Evolutionary conservation across 805 yeast genomes (phyloP).

Genomic region (Candida germanica): DNA sequence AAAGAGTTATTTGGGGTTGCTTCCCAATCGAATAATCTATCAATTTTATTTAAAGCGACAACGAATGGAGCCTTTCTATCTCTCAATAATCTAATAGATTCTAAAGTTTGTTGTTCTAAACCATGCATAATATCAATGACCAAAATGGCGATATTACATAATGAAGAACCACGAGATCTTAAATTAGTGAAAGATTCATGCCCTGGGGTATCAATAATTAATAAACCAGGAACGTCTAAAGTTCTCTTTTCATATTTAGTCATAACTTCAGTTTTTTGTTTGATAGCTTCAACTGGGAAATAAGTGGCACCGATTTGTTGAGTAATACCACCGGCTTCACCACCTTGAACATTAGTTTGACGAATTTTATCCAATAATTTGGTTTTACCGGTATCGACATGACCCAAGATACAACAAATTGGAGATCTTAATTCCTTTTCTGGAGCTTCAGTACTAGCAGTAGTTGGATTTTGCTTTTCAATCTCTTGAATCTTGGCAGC

Average conservation of each 20-base stretch:
- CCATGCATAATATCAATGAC: constrained; percentile 99
- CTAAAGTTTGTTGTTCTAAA: constrained; percentile 95
- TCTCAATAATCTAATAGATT: constrained; percentile 85
- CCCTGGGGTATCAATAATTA: constrained; percentile 98
- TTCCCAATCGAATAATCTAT: constrained; percentile 96
- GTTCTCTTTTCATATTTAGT: constrained; percentile 76
- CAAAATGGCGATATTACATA: constrained; percentile 98
- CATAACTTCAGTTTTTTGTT: constrained; percentile 90
- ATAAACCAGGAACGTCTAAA: constrained; percentile 94
- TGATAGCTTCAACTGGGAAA: constrained; percentile 94
- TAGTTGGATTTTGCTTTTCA: constrained; percentile 17
- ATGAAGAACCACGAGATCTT: constrained; percentile 97
- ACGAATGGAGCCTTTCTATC: constrained; percentile 98
- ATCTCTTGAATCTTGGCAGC: constrained; percentile 32
- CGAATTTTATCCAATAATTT: constrained; percentile 94
- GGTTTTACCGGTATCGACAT: constrained; percentile 99
- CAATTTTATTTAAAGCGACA: constrained; percentile 96
- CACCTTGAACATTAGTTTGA: constrained; percentile 99
- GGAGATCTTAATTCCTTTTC: constrained; percentile 87
- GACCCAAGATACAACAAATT: constrained; percentile 98
- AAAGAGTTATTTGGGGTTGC: constrained; percentile 86
- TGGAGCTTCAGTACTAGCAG: constrained; percentile 10
- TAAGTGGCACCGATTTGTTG: constrained; percentile 99
- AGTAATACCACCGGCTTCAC: constrained; percentile 99
- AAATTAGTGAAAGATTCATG: constrained; percentile 98